Conservation (phyloP, 352 stramenopile genomes). For the Aphanomyces cochlioides region DNA sequence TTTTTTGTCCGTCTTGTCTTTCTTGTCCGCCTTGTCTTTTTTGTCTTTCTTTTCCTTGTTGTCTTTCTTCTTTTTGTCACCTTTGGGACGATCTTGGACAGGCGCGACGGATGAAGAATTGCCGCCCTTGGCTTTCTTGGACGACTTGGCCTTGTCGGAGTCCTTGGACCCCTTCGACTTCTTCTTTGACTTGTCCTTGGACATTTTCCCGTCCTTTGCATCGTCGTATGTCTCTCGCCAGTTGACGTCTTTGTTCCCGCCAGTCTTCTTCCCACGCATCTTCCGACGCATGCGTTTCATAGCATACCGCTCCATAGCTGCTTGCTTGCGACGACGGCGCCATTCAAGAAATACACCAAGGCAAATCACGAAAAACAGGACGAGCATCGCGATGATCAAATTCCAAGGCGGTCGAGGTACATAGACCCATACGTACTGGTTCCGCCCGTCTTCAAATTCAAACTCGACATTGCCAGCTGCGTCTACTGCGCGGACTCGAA, state of each 20-base stretch:
- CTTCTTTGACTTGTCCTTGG: slow-evolving; percentile 54
- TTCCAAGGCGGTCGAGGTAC: slow-evolving; percentile 85
- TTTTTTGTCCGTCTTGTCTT: slow-evolving; percentile 27
- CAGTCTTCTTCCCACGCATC: slow-evolving; percentile 81
- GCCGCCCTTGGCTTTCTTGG: slow-evolving; percentile 40
- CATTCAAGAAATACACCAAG: slow-evolving; percentile 88
- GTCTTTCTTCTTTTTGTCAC: slow-evolving; percentile 34
- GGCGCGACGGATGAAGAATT: slow-evolving; percentile 32
- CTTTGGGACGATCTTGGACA: slow-evolving; percentile 33
- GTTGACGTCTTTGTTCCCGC: slow-evolving; percentile 51
- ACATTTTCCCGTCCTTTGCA: slow-evolving; percentile 50
- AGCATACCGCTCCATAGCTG: slow-evolving; percentile 90
- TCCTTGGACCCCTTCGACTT: slow-evolving; percentile 31
- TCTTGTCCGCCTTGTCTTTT: slow-evolving; percentile 40
- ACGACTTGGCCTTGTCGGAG: slow-evolving; percentile 29
- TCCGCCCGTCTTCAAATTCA: slow-evolving; percentile 71
- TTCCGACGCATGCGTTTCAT: slow-evolving; percentile 93
- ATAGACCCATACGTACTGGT: slow-evolving; percentile 93
- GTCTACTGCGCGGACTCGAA: slow-evolving; percentile 88
- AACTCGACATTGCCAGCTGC: slow-evolving; percentile 90
- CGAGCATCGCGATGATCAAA: slow-evolving; percentile 76
- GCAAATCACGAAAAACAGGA: slow-evolving; percentile 70
- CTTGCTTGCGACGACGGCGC: slow-evolving; percentile 84
- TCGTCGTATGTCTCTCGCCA: slow-evolving; percentile 73
- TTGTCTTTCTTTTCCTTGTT: slow-evolving; percentile 43